These are phyloP conservation scores for Rhodotorula sp. DNA, from an alignment of 1,284 basidiomycete species.

Conservation along the genomic window DNA sequence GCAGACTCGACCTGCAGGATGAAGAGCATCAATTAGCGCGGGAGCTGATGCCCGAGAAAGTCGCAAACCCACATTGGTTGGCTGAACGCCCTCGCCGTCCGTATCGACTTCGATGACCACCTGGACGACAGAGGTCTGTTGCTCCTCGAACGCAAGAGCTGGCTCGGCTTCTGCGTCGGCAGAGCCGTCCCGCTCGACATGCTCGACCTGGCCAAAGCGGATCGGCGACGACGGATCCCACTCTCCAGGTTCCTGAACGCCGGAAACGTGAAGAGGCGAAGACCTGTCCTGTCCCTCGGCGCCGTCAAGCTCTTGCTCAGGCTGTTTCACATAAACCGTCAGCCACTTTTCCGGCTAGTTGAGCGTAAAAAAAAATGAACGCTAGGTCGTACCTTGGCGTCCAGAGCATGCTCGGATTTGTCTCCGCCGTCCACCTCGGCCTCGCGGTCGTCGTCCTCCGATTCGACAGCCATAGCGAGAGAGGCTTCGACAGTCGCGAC, in stretches of 20 bases:
- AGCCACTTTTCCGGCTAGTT: background rate
- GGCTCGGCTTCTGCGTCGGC: background rate
- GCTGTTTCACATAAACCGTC: no score
- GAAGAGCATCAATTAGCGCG: background rate
- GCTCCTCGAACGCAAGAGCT: background rate
- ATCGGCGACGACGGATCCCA: constrained; percentile 14
- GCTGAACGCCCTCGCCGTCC: background rate
- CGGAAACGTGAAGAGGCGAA: background rate
- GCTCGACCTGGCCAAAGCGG: constrained; percentile 9
- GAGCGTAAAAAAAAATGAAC: no score
- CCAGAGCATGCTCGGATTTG: background rate
- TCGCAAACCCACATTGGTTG: background rate
- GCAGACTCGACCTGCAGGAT: background rate
- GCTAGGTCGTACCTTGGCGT: no score
- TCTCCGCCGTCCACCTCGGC: background rate
- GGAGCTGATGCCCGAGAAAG: background rate
- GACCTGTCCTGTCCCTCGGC: no score
- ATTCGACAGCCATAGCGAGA: background rate
- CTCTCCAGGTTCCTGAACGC: constrained; percentile 18
- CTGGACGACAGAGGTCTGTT: background rate
- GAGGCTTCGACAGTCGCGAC: background rate
- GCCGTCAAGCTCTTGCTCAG: no score
- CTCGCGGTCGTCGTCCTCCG: background rate
- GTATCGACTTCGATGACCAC: background rate
- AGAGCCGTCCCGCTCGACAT: background rate